Evolutionary conservation across 768 basidiomycete genomes (phyloP).

Genomic region (Rhizopogon salebrosus): DNA sequence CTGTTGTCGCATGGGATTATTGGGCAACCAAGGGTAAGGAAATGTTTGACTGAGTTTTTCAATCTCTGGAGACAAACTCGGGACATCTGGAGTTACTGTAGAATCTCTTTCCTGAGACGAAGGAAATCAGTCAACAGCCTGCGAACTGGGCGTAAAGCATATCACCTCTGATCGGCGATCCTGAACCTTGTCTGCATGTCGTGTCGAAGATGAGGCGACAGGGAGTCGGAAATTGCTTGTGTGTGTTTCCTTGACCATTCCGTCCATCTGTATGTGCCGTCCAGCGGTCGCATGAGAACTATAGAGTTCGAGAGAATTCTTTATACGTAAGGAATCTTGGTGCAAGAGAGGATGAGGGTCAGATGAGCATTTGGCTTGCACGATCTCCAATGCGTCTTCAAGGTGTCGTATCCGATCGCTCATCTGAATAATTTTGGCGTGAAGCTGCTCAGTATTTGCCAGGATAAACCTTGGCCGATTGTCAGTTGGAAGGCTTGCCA

Average conservation of each 20-base stretch:
- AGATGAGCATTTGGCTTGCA: constrained; percentile 36
- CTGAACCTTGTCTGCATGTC: constrained; percentile 4
- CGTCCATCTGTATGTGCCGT: constrained; percentile 6
- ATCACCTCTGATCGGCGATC: constrained; percentile 22
- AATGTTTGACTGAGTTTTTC: constrained; percentile 58
- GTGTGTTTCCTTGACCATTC: constrained; percentile 2
- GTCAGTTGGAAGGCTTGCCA: constrained; percentile 5
- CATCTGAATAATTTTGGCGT: constrained; percentile 56
- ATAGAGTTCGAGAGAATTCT: constrained; percentile 65
- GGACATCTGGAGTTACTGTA: constrained; percentile 12
- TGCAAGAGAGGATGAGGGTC: constrained; percentile 51
- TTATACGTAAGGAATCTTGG: constrained; percentile 57
- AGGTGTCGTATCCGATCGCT: constrained; percentile 60
- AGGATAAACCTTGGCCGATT: constrained; percentile 50
- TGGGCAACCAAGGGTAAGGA: constrained; percentile 63
- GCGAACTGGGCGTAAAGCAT: neutral
- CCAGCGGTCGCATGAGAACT: constrained; percentile 23
- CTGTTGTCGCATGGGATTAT: constrained; percentile 56
- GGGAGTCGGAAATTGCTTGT: constrained; percentile 12
- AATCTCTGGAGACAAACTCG: constrained; percentile 26
- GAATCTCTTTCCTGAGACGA: constrained; percentile 20
- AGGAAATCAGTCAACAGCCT: neutral
- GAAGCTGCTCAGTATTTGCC: constrained; percentile 61
- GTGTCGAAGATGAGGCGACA: neutral
- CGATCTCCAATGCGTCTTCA: constrained; percentile 49